Conservation (phyloP, 2,329 filamentous ascomycete genomes). For the Neofusicoccum parvum region DNA sequence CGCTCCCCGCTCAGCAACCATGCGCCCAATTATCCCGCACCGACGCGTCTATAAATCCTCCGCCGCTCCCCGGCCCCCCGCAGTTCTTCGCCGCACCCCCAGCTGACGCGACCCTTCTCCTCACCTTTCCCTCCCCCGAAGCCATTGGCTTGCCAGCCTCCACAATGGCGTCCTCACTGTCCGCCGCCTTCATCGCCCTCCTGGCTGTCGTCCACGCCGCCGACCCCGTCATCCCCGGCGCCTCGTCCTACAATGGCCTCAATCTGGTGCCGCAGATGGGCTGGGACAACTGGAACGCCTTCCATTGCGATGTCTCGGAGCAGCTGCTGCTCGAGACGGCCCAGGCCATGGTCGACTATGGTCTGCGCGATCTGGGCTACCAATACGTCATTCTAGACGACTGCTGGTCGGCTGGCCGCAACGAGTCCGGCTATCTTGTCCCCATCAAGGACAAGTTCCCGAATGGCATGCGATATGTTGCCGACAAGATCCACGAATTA, state of each 20-base stretch:
- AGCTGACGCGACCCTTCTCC: background rate
- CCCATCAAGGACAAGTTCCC: conserved; percentile 41
- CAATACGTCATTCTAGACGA: conserved; percentile 57
- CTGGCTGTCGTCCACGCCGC: background rate
- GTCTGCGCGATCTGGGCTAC: conserved; percentile 53
- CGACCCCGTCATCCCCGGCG: conserved; percentile 28
- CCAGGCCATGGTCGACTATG: conserved; percentile 47
- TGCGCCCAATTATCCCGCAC: background rate
- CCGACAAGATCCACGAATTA: conserved; percentile 50
- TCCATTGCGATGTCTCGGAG: conserved; percentile 52
- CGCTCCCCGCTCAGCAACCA: background rate
- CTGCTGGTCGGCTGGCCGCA: conserved; percentile 54
- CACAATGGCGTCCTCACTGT: background rate
- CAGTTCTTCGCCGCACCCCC: background rate
- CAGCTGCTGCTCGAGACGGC: conserved; percentile 51
- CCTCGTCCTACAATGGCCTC: conserved; percentile 39
- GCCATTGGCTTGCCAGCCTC: background rate
- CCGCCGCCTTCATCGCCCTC: conserved; percentile 4
- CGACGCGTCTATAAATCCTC: background rate
- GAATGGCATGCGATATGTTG: conserved; percentile 49
- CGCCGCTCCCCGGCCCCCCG: background rate
- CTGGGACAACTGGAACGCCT: conserved; percentile 38
- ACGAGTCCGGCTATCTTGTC: conserved; percentile 46
- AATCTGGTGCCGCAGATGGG: conserved; percentile 43
- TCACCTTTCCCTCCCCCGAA: background rate